Base-by-base conservation (phyloP, 2,329 filamentous ascomycete species). In the Parasarocladium wereldwijsianum region DNA sequence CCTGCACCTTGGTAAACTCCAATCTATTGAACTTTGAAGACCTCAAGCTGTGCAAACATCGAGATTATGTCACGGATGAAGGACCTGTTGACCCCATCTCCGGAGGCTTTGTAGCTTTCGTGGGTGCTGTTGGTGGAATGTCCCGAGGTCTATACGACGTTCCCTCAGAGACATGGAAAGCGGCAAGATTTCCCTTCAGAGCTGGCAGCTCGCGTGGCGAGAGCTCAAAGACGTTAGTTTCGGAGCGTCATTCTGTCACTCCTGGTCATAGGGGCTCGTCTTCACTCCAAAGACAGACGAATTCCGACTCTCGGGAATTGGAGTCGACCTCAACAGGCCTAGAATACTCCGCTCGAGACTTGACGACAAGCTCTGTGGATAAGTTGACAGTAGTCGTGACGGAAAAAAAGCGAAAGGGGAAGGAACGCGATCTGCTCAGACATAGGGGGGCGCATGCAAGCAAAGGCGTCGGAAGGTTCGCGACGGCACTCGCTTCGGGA, bases 391-490 rank as follows among this genome's bases (percentile, higher is more conserved):
- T n/a, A 41, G 18, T 9, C 7, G 11, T 18, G 16, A 4, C n/a
- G 32, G 16, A 18, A n/a, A n/a, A n/a, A n/a, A n/a, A n/a, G n/a
- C n/a, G 69, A 65, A 12, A 65, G 65, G 37, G 58, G 58, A 3
- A 38, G 56, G 1, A 53, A 50, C 13, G 81, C 90, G 47, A 84
- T 87, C 49, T 72, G 78, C 38, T 81, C 79, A 0, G 79, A 84
- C 34, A 61, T 23, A 60, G 61, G 1, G 50, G 52, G 1, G 42
- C 39, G 3, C 85, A 86, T 1, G 61, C 86, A 7, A 44, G 84
- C 9, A 87, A 86, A 49, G 82, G 82, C 0, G 62, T 93, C 25
- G 84, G 78, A 1, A 90, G 83, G 46, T 86, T 84, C 1, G 67
- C 93, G 21, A 82, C 82, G 5, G 86, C 86, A 1, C 49, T 92